Percentiles rank a stretch among this genome's conserved stretches.
Evolutionary conservation across 2,329 filamentous ascomycete species (phyloP).

Genomic region (Hymenoscyphus infarciens): DNA sequence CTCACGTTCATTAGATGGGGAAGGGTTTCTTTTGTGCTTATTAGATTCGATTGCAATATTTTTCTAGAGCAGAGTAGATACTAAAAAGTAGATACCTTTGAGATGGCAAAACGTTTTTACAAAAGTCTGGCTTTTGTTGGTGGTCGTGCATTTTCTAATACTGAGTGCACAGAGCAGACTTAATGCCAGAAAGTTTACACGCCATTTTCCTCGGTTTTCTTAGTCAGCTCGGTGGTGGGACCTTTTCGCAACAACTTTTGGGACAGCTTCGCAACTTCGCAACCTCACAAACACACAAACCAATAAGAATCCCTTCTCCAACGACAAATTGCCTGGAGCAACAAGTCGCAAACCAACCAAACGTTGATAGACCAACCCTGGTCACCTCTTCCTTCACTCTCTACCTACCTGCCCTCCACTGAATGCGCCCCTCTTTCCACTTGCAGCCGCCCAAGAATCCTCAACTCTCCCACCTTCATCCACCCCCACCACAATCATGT

Average conservation of each 20-base stretch:
- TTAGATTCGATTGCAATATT: neutral
- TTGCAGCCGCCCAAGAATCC: conserved; percentile 2
- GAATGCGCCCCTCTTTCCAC: conserved; percentile 2
- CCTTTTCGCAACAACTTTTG: neutral
- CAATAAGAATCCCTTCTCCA: conserved; percentile 8
- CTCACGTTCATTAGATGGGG: conserved; percentile 9
- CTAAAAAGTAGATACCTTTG: neutral
- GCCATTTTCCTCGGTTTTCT: neutral
- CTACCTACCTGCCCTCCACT: too few species aligned
- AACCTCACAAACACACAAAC: neutral
- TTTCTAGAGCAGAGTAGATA: conserved; percentile 4
- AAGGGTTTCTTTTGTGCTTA: conserved; percentile 6
- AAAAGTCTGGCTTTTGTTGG: too few species aligned
- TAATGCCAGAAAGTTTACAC: too few species aligned
- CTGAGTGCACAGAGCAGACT: too few species aligned
- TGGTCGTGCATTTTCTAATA: too few species aligned
- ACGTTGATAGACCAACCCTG: conserved; percentile 9
- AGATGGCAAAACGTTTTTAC: neutral
- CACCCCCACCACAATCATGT: conserved; percentile 26
- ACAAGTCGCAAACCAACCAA: conserved; percentile 23
- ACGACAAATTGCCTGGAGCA: conserved; percentile 32
- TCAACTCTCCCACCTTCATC: conserved; percentile 2
- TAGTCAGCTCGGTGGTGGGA: neutral
- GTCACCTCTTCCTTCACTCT: conserved; percentile 7
- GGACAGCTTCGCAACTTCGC: neutral